Evolutionary conservation across 192 early-diverging fungal genomes (phyloP), one percentile per base, ranked within the genome.

Genomic region (Diversispora epigaea): DNA sequence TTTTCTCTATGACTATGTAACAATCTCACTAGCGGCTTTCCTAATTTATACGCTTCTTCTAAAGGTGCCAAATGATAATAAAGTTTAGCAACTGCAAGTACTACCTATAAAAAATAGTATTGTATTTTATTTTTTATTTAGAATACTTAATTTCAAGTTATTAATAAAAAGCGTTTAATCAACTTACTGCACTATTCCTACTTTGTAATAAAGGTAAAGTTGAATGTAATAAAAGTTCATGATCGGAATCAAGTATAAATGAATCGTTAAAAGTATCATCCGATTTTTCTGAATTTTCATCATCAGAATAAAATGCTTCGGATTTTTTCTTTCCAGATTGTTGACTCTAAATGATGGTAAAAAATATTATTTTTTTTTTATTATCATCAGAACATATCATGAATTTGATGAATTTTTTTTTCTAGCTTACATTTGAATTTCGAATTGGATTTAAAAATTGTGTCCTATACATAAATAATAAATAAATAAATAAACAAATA

Each of bases 131-230:
- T 67, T 45, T n/a, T 41, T 46, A 11, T 19, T 2, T 7, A 66
- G 5, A 17, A 46, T 17, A 39, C 8, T 19, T 41, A n/a, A 11
- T 17, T 46, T 19, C 3, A 69, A 9, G 22, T 45, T 17, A 56
- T 39, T 56, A 5, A 67, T 46, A 43, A 3, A 39, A 47, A 58
- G 40, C 10, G 21, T 69, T 32, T 57, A 49, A 14, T 44, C 66
- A 41, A n/a, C 71, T 8, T 81, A 91, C 94, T 12, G 91, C 92
- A 80, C 89, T 89, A 79, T 94, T 98, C 61, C 94, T 86, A 77
- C 90, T 93, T 75, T 92, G 90, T 5, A 97, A 84, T 10, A 98
- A 84, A 25, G 92, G 92, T 6, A 83, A 67, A 44, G 89, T 85
- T 6, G 90, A 86, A 32, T 83, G 77, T 21, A 96, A 79, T 25